phyloP scores from a whole-genome alignment of 108 stramenopile species.

The Conticribra weissflogii region DNA sequence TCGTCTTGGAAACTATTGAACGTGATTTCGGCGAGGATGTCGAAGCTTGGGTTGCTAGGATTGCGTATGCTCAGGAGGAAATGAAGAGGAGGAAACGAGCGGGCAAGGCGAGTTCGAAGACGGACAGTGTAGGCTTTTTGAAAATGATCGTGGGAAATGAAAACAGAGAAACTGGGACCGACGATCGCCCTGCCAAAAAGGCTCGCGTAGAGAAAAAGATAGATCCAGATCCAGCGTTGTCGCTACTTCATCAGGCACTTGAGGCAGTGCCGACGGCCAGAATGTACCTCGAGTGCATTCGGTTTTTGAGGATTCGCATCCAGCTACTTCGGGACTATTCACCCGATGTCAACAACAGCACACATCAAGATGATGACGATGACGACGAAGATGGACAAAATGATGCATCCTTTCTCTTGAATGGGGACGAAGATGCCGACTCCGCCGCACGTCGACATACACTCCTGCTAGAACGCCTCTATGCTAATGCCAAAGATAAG shows the following conservation, averaged over 20 bases:
- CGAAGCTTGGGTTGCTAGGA: conserved; percentile 85
- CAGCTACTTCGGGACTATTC: conserved; percentile 11
- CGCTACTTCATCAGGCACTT: conserved; percentile 59
- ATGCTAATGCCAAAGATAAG: conserved; percentile 19
- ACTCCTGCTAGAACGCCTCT: conserved; percentile 32
- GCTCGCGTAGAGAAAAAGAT: conserved; percentile 18
- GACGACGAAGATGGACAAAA: conserved; percentile 5
- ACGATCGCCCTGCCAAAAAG: conserved; percentile 51
- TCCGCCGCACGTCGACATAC: conserved; percentile 32
- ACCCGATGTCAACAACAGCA: too few relatives aligned
- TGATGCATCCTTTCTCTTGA: conserved; percentile 24
- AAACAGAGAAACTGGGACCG: conserved; percentile 8
- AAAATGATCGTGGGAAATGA: neutral
- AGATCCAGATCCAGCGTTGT: conserved; percentile 45
- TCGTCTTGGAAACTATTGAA: conserved; percentile 58
- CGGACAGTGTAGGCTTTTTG: neutral
- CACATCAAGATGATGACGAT: neutral
- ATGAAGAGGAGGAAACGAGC: conserved; percentile 26
- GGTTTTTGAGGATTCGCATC: conserved; percentile 55
- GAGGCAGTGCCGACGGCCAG: conserved; percentile 53
- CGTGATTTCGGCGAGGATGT: conserved; percentile 65
- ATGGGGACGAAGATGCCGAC: conserved; percentile 25
- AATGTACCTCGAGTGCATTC: conserved; percentile 67
- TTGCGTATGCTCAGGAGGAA: conserved; percentile 44
- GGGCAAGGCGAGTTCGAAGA: conserved; percentile 17